These are phyloP conservation scores for Thinopyrum elongatum DNA, from an alignment of 176 grass and related monocot genomes.

Conservation along the genomic window DNA sequence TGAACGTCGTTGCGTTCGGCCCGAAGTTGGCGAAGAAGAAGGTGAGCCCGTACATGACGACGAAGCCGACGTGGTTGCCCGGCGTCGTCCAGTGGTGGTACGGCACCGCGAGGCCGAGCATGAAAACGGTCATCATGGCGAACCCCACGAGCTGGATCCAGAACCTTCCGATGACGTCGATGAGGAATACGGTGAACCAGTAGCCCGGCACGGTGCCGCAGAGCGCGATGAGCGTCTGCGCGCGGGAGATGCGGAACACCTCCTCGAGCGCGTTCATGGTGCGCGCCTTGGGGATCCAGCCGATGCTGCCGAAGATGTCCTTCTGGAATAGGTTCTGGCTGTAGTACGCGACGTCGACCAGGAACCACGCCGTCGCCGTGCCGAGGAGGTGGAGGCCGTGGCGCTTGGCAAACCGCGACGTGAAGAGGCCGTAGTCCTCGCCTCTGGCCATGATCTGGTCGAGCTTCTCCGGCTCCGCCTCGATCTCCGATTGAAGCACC, in stretches of 20 bases:
- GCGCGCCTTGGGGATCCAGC: slow-evolving; percentile 43
- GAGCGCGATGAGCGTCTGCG: slow-evolving; percentile 63
- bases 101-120: neutral
- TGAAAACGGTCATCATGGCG: slow-evolving; percentile 8
- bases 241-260: slow-evolving; percentile 62
- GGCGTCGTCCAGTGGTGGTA: slow-evolving; percentile 6
- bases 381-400: neutral
- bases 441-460: too few relatives aligned
- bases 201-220: slow-evolving; percentile 82
- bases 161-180: slow-evolving; percentile 40
- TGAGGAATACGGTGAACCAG: slow-evolving; percentile 67
- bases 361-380: slow-evolving; percentile 36
- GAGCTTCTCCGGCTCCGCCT: too few relatives aligned
- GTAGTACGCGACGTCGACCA: slow-evolving; percentile 73
- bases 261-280: slow-evolving; percentile 70
- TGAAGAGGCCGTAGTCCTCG: neutral
- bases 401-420: neutral
- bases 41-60: neutral
- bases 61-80: neutral
- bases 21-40: slow-evolving; percentile 90
- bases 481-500: slow-evolving; percentile 35
- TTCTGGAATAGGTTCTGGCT: slow-evolving; percentile 78
- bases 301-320: slow-evolving; percentile 59
- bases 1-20: slow-evolving; percentile 76
- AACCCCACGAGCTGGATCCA: neutral